phyloP scores from a whole-genome alignment of 192 early-diverging fungal genomes.

The Paraglomus occultum region DNA sequence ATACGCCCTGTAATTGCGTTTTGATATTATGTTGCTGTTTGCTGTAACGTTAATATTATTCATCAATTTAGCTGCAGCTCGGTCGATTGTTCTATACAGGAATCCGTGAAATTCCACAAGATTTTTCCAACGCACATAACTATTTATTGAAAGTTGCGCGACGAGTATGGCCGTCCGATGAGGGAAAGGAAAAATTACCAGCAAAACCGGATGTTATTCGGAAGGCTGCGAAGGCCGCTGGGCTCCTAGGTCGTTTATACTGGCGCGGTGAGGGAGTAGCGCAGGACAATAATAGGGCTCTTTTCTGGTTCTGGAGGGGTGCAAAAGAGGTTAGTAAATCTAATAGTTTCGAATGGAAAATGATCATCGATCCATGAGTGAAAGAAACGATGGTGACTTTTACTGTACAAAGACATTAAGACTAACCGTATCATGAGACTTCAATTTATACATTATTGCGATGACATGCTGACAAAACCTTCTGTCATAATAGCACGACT shows the following conservation, averaged over 20 bases:
- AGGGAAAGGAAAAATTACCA: constrained; percentile 6
- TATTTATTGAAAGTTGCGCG: constrained; percentile 61
- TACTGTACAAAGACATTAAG: too few species aligned
- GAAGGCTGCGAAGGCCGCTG: constrained; percentile 70
- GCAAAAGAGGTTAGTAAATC: constrained; percentile 42
- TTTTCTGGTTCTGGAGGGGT: constrained; percentile 75
- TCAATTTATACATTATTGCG: not conserved
- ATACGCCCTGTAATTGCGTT: not conserved
- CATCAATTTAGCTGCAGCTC: constrained; percentile 52
- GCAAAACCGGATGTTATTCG: constrained; percentile 29
- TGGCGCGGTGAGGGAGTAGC: constrained; percentile 85
- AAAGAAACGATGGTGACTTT: too few species aligned
- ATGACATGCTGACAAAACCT: not conserved
- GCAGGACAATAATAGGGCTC: constrained; percentile 58
- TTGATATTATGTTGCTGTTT: not conserved
- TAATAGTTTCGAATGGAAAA: not conserved
- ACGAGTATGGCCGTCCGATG: constrained; percentile 25
- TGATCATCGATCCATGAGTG: too few species aligned
- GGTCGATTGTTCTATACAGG: constrained; percentile 87
- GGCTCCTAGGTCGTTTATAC: constrained; percentile 84
- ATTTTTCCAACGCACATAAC: constrained; percentile 60
- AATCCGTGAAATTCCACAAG: constrained; percentile 42
- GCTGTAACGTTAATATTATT: not conserved
- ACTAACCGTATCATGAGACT: too few species aligned
- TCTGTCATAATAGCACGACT: constrained; percentile 48